Conservation (phyloP, 257 asterid species). For the Nicotiana benthamiana region DNA sequence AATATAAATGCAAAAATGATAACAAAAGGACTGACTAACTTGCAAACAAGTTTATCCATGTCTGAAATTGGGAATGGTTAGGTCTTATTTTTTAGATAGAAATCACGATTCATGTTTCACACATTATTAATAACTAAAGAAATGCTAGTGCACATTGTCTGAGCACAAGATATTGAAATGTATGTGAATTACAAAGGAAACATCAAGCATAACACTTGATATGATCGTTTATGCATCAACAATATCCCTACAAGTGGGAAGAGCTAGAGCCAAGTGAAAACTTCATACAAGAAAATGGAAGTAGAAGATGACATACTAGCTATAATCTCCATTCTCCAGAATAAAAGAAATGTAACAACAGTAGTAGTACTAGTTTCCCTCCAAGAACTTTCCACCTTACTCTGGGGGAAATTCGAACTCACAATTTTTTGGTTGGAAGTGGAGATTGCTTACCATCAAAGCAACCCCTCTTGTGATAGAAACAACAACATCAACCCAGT, state of each 20-base stretch:
- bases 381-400: no score
- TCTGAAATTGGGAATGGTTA: not conserved
- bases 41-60: slow-evolving; percentile 2
- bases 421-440: no score
- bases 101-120: not conserved
- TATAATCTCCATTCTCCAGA: slow-evolving; percentile 2
- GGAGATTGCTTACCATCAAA: no score
- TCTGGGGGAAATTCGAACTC: no score
- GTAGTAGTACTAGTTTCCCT: not conserved
- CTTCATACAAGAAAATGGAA: not conserved
- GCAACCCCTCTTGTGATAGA: no score
- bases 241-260: not conserved
- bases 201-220: not conserved
- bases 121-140: not conserved
- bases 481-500: no score
- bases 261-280: not conserved
- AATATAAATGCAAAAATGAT: not conserved
- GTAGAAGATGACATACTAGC: not conserved
- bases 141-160: not conserved
- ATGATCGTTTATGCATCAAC: not conserved
- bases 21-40: not conserved
- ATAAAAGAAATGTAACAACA: not conserved
- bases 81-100: not conserved
- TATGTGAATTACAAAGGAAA: not conserved
- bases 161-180: not conserved